phyloP scores from a whole-genome alignment of 2,329 filamentous ascomycete species.

The Cladophialophora bantiana region DNA sequence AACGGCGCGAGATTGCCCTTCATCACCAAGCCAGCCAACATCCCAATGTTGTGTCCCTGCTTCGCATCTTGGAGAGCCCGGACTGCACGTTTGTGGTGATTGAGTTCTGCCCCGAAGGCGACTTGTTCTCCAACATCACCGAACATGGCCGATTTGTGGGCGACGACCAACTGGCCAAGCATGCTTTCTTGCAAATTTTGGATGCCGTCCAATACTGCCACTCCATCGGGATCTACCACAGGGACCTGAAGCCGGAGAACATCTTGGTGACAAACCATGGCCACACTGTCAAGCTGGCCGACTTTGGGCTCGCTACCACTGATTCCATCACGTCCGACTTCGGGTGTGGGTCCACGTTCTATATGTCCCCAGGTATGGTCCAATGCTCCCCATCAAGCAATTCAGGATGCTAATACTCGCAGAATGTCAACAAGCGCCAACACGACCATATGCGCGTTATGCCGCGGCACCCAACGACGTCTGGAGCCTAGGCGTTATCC shows the following conservation, averaged over 20 bases:
- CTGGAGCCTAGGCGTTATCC: slow-evolving; percentile 96
- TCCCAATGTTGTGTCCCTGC: slow-evolving; percentile 89
- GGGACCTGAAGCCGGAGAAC: slow-evolving; percentile 98
- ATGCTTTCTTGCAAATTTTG: slow-evolving; percentile 91
- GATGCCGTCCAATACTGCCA: slow-evolving; percentile 97
- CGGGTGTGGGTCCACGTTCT: slow-evolving; percentile 97
- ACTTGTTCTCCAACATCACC: slow-evolving; percentile 97
- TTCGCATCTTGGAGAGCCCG: slow-evolving; percentile 87
- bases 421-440: slow-evolving; percentile 89
- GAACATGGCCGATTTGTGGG: slow-evolving; percentile 91
- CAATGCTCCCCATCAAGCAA: too few relatives aligned
- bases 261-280: slow-evolving; percentile 89
- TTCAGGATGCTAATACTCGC: slow-evolving; percentile 39
- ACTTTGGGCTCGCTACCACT: slow-evolving; percentile 93
- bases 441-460: slow-evolving; percentile 76
- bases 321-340: slow-evolving; percentile 88
- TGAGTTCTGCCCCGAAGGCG: slow-evolving; percentile 96
- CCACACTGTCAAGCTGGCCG: slow-evolving; percentile 90
- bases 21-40: slow-evolving; percentile 90
- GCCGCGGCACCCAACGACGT: slow-evolving; percentile 94
- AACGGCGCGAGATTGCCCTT: slow-evolving; percentile 89
- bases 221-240: slow-evolving; percentile 89
- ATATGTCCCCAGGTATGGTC: slow-evolving; percentile 94
- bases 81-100: slow-evolving; percentile 97
- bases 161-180: slow-evolving; percentile 86